Evolutionary conservation across 306 rosid species (phyloP).

Genomic region (Casuarina equisetifolia): DNA sequence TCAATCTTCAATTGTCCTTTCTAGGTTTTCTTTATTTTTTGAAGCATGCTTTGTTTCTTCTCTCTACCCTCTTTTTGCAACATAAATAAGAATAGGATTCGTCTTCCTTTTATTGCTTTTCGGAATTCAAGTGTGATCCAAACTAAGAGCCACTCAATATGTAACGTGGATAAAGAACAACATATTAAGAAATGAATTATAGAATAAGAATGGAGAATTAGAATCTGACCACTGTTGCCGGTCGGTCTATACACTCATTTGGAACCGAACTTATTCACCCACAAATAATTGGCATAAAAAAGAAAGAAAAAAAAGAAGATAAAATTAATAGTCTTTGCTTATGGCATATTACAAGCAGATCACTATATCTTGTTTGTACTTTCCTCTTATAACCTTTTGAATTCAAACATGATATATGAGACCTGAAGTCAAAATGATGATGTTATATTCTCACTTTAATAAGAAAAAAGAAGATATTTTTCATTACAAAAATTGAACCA

Average conservation of each 20-base stretch:
- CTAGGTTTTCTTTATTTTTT: background rate
- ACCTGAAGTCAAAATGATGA: background rate
- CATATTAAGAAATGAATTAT: conserved; percentile 16
- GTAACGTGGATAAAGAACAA: conserved; percentile 23
- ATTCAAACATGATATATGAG: background rate
- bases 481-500: background rate
- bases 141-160: conserved; percentile 22
- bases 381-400: background rate
- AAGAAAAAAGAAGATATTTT: background rate
- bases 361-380: background rate
- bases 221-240: conserved; percentile 35
- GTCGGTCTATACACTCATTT: conserved; percentile 30
- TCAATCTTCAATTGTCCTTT: conserved; percentile 7
- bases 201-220: conserved; percentile 36
- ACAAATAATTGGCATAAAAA: conserved; percentile 20
- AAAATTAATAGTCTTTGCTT: background rate
- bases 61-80: conserved; percentile 22
- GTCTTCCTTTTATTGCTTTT: conserved; percentile 7
- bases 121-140: conserved; percentile 7
- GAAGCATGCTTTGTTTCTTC: background rate
- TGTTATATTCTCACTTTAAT: background rate
- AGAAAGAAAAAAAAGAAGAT: background rate
- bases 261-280: conserved; percentile 61
- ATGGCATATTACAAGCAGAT: background rate
- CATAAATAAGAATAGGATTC: conserved; percentile 42